Base-by-base conservation (phyloP, 768 basidiomycete species). In the Tricholoma sp. region DNA sequence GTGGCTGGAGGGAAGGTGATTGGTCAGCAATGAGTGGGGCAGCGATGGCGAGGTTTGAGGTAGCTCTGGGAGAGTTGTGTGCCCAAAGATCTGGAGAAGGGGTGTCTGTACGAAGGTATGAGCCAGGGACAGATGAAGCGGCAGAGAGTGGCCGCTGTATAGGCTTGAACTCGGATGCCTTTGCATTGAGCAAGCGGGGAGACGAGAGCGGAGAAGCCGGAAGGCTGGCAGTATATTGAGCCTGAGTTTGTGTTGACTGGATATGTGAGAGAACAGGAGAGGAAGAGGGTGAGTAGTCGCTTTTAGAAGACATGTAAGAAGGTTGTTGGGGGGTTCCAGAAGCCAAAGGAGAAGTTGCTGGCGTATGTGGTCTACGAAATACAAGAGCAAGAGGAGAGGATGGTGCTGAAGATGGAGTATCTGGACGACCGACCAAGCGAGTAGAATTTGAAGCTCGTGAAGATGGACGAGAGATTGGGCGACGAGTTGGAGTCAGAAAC, bases 81-180 rank as follows among this genome's bases (percentile, higher is more conserved):
- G 91, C 83, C 93, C 94, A 96, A 54, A 93, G 69, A 75, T 95
- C 94, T 11, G 91, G 91, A 6, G 91, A 91, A n/a, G 90, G 87
- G 1, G 91, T 91, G 58, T 92, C 89, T 8, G 83, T 83, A 43
- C 91, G 79, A 14, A 74, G 74, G 59, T 80, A 75, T 5, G 77
- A 82, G 56, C 71, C 79, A 52, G 81, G 85, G 66, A 79, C 82
- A 31, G 79, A 85, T 19, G 83, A 84, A 31, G 85, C 84, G 1
- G 91, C 86, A 7, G 88, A 89, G 24, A 91, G 79, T 0, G 93
- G 90, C 2, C 90, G 83, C 29, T 82, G 86, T 35, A 89, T 86
- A 16, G 94, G 94, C 63, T 85, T 89, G 72, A 95, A 95, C 68
- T 94, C 91, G 35, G 79, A 83, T 1, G 94, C 93, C 73, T 94